Evolutionary conservation across 2,329 filamentous ascomycete species (phyloP).

Genomic region (Apiospora phragmitis): DNA sequence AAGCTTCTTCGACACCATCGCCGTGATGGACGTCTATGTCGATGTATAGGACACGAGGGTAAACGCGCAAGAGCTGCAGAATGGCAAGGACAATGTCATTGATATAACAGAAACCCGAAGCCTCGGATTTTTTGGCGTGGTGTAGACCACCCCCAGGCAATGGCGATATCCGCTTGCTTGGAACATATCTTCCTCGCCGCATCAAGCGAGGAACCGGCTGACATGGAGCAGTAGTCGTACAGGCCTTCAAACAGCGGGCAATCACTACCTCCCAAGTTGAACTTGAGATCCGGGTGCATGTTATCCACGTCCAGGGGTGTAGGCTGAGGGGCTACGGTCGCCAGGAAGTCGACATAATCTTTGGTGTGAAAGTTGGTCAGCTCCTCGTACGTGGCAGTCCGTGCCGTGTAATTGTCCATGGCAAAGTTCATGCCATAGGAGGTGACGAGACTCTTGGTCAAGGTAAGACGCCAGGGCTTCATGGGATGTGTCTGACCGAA

Average conservation of each 20-base stretch:
- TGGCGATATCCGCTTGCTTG: constrained; percentile 88
- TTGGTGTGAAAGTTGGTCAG: constrained; percentile 81
- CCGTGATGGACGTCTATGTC: constrained; percentile 93
- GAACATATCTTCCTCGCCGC: constrained; percentile 87
- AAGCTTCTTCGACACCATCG: constrained; percentile 88
- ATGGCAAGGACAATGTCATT: constrained; percentile 97
- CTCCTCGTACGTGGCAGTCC: constrained; percentile 84
- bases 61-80: constrained; percentile 78
- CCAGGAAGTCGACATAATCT: constrained; percentile 90
- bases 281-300: constrained; percentile 65
- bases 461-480: constrained; percentile 96
- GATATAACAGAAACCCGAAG: constrained; percentile 97
- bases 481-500: constrained; percentile 97
- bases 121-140: constrained; percentile 92
- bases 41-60: constrained; percentile 88
- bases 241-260: constrained; percentile 96
- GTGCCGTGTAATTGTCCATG: constrained; percentile 90
- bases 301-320: constrained; percentile 66
- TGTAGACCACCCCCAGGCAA: constrained; percentile 98
- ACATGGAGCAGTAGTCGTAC: constrained; percentile 93
- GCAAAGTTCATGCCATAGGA: constrained; percentile 94
- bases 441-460: constrained; percentile 93
- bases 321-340: constrained; percentile 66
- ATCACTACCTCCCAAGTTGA: constrained; percentile 87
- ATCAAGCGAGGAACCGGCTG: constrained; percentile 86